A percentile compares a stretch with the other conserved stretches of the same genome.
These are phyloP conservation scores for Chrysosporium keratinophilum DNA, from an alignment of 2,329 filamentous ascomycete species.

Conservation along the genomic window DNA sequence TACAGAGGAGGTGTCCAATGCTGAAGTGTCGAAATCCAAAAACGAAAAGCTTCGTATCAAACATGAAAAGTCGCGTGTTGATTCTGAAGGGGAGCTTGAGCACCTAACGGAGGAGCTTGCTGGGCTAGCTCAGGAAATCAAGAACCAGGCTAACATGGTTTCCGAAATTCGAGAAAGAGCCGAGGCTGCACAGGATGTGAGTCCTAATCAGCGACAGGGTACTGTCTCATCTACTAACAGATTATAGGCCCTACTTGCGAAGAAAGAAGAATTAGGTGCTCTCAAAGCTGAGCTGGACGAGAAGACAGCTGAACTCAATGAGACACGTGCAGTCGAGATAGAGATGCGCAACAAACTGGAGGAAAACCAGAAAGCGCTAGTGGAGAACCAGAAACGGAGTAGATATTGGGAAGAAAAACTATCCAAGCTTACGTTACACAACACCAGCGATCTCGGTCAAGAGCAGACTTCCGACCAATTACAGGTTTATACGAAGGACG, in stretches of 20 bases:
- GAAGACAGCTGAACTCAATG: slow-evolving; percentile 75
- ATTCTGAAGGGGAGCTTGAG: slow-evolving; percentile 69
- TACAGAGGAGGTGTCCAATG: slow-evolving; percentile 69
- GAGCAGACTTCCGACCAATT: slow-evolving; percentile 44
- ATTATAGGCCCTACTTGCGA: slow-evolving; percentile 54
- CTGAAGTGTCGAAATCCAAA: slow-evolving; percentile 81
- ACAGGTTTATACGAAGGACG: slow-evolving; percentile 66
- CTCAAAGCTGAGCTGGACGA: slow-evolving; percentile 80
- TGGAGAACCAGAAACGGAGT: slow-evolving; percentile 74
- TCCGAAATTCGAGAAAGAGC: slow-evolving; percentile 62
- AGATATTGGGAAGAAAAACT: slow-evolving; percentile 86
- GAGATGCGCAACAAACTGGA: slow-evolving; percentile 98
- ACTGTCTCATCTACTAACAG: background rate
- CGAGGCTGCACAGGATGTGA: slow-evolving; percentile 65
- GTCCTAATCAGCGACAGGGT: slow-evolving; percentile 5
- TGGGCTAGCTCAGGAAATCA: slow-evolving; percentile 65
- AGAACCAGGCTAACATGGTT: slow-evolving; percentile 64
- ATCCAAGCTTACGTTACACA: slow-evolving; percentile 70
- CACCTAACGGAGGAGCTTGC: slow-evolving; percentile 62
- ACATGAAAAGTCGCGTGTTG: slow-evolving; percentile 69
- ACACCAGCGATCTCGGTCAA: slow-evolving; percentile 59
- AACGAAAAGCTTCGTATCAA: slow-evolving; percentile 86
- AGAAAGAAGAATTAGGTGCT: slow-evolving; percentile 66
- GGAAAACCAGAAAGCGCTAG: slow-evolving; percentile 80
- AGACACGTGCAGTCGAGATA: slow-evolving; percentile 79